Evolutionary conservation across 2,329 filamentous ascomycete species (phyloP), one percentile per base, ranked within the genome.

Genomic region (Ceratocystis eucalypticola): DNA sequence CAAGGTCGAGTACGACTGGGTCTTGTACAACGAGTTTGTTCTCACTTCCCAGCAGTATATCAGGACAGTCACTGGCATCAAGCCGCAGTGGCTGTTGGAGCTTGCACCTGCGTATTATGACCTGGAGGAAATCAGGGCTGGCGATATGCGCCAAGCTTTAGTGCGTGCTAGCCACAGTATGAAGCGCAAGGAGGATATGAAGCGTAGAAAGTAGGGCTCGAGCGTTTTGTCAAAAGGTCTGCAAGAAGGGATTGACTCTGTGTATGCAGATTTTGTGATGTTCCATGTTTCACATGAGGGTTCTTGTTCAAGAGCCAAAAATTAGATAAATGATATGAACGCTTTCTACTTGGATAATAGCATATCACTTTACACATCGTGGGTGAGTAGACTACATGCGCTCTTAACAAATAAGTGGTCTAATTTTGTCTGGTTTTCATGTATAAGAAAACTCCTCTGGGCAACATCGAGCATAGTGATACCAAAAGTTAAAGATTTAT

Each of bases 21-120:
- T 99, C 30, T 79, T 99, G 30, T 99, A 99, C 78, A 96, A 97
- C 72, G 95, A 99, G 74, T 99, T 97, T 73, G 94, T 99, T 12
- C 84, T 99, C 66, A 99, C 94, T 0, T 94, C 89, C 65, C 96
- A 99, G 83, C 96, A 97, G 78, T 99, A 96, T 75, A 93, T 99
- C 72, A 85, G 95, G 67, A 96, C 91, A 0, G 91, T 96, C 61
- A 97, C 92, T 12, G 86, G 89, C 37, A 88, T 99, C 66, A 88
- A 89, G 74, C 89, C 93, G 0, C 94, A 99, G 76, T 99, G 94
- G 94, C 79, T 99, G 69, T 74, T 97, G 76, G 94, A 99, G 76
- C 96, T 97, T 70, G 91, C 94, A 3, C 92, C 92, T 1, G 84
- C 82, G 20, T 99, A 99, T 77, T 99, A 96, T 76, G 91, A 99